Evolutionary conservation across 2,329 filamentous ascomycete species (phyloP).

Genomic region (Pseudodiploospora longispora): DNA sequence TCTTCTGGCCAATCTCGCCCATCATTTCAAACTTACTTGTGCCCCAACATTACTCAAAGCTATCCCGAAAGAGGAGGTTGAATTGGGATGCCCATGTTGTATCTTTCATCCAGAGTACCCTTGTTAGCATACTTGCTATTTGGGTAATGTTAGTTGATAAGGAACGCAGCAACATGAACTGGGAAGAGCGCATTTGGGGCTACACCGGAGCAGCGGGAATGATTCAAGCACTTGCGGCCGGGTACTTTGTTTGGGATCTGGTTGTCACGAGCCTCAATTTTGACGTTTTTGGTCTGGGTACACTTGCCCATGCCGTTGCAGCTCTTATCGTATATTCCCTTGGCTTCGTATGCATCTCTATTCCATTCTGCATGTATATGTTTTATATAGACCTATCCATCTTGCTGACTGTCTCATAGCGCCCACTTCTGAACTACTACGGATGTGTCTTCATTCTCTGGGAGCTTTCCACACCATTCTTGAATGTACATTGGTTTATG

Average conservation of each 20-base stretch:
- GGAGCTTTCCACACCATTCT: slow-evolving; percentile 76
- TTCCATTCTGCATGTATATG: slow-evolving; percentile 6
- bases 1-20: slow-evolving; percentile 61
- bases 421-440: slow-evolving; percentile 80
- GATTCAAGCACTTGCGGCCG: slow-evolving; percentile 67
- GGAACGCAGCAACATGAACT: slow-evolving; percentile 58
- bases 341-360: slow-evolving; percentile 59
- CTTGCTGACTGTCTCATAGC: slow-evolving; percentile 36
- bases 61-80: slow-evolving; percentile 52
- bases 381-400: too few species aligned
- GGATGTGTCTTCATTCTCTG: slow-evolving; percentile 75
- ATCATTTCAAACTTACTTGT: slow-evolving; percentile 54
- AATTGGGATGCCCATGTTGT: slow-evolving; percentile 87
- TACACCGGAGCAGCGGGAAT: slow-evolving; percentile 66
- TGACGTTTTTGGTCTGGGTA: slow-evolving; percentile 65
- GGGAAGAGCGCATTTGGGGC: slow-evolving; percentile 64
- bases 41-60: slow-evolving; percentile 56
- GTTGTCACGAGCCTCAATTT: slow-evolving; percentile 60
- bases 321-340: slow-evolving; percentile 68
- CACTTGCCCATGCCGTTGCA: slow-evolving; percentile 68
- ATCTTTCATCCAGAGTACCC: slow-evolving; percentile 66
- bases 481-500: slow-evolving; percentile 89
- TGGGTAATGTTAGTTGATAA: slow-evolving; percentile 64
- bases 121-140: slow-evolving; percentile 66
- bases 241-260: slow-evolving; percentile 82